Evolutionary conservation across 331 rosid species (phyloP).

Genomic region (Acacia concinna): DNA sequence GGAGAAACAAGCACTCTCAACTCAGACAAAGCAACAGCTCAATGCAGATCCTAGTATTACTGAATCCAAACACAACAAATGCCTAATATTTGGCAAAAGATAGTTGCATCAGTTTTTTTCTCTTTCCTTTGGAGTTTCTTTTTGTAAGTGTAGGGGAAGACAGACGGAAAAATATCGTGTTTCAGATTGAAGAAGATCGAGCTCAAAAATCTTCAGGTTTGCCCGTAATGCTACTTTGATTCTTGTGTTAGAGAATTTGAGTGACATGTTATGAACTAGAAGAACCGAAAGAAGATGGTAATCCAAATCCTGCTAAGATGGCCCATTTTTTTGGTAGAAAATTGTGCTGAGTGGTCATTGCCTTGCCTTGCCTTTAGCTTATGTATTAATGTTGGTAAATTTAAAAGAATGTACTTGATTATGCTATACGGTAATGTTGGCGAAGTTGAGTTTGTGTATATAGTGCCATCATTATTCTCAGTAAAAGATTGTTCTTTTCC

Average conservation of each 20-base stretch:
- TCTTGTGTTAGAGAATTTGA: slow-evolving; percentile 21
- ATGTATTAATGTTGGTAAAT: not conserved
- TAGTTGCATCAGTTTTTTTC: slow-evolving; percentile 35
- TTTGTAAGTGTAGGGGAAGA: slow-evolving; percentile 23
- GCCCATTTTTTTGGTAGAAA: slow-evolving; percentile 27
- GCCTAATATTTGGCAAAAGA: slow-evolving; percentile 64
- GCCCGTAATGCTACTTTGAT: slow-evolving; percentile 20
- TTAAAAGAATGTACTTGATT: slow-evolving; percentile 29
- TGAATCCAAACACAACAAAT: slow-evolving; percentile 60
- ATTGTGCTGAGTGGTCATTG: slow-evolving; percentile 7
- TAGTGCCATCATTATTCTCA: slow-evolving; percentile 20
- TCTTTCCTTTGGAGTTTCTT: not conserved
- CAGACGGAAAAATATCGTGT: slow-evolving; percentile 12
- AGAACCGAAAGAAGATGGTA: slow-evolving; percentile 19
- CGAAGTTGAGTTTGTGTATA: slow-evolving; percentile 35
- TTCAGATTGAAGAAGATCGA: slow-evolving; percentile 6
- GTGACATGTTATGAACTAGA: slow-evolving; percentile 17
- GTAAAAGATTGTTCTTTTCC: slow-evolving; percentile 17
- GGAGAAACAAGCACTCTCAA: slow-evolving; percentile 57
- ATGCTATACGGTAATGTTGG: slow-evolving; percentile 33
- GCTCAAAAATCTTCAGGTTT: slow-evolving; percentile 5
- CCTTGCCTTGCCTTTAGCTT: slow-evolving; percentile 24
- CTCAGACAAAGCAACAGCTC: slow-evolving; percentile 43
- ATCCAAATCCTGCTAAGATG: slow-evolving; percentile 17
- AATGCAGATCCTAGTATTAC: slow-evolving; percentile 51